A percentile compares a stretch with the other conserved stretches of the same genome.
phyloP scores from a whole-genome alignment of 2,329 filamentous ascomycete species.

The Teratosphaeria nubilosa region DNA sequence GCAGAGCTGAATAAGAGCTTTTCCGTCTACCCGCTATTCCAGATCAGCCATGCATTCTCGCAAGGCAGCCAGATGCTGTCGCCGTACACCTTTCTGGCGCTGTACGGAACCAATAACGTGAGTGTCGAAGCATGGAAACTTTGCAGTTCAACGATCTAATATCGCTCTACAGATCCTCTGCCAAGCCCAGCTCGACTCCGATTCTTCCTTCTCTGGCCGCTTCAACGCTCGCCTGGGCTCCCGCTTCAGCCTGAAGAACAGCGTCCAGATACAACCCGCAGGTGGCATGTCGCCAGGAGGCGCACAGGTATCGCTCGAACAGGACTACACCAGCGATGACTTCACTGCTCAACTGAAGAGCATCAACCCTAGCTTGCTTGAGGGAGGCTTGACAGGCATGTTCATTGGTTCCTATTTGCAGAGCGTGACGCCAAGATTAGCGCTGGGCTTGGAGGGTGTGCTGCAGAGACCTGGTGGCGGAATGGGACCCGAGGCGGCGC shows the following conservation, averaged over 20 bases:
- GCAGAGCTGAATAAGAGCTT: constrained; percentile 96
- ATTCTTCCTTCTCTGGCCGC: constrained; percentile 73
- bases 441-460: constrained; percentile 82
- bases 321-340: constrained; percentile 87
- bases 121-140: constrained; percentile 10
- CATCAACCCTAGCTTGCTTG: constrained; percentile 87
- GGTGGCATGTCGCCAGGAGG: constrained; percentile 45
- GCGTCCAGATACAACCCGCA: constrained; percentile 67
- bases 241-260: constrained; percentile 73
- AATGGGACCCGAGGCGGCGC: constrained; percentile 78
- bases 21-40: constrained; percentile 86
- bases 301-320: constrained; percentile 86
- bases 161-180: constrained; percentile 62
- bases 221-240: constrained; percentile 88
- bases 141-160: constrained; percentile 7
- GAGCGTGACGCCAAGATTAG: constrained; percentile 74
- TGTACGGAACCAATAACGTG: constrained; percentile 90
- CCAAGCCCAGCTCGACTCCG: constrained; percentile 91
- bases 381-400: constrained; percentile 88
- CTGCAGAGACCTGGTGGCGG: constrained; percentile 82
- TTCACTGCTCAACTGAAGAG: constrained; percentile 90
- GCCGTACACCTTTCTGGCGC: constrained; percentile 87
- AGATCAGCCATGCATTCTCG: constrained; percentile 92
- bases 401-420: constrained; percentile 94
- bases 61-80: constrained; percentile 83